phyloP scores from a whole-genome alignment of 306 rosid species.

The Lagenaria siceraria region DNA sequence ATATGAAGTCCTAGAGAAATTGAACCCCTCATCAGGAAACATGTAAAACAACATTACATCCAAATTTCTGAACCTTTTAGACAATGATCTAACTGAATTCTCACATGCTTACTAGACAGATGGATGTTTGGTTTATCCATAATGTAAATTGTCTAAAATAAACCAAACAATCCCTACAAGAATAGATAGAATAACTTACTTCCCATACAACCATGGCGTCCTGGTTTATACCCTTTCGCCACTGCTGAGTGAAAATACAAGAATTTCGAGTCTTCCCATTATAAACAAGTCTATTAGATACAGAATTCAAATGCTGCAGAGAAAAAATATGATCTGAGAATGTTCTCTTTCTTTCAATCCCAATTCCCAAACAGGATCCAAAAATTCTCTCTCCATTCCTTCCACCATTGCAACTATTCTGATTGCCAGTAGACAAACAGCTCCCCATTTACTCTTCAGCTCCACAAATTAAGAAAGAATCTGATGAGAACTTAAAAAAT shows the following conservation, averaged over 20 bases:
- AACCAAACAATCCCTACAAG: not conserved
- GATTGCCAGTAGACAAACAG: slow-evolving; percentile 62
- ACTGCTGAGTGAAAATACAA: slow-evolving; percentile 85
- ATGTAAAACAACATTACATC: not conserved
- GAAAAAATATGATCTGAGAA: slow-evolving; percentile 59
- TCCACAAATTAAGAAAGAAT: slow-evolving; percentile 36
- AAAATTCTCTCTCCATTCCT: slow-evolving; percentile 52
- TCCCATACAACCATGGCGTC: slow-evolving; percentile 99
- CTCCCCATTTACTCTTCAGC: slow-evolving; percentile 68
- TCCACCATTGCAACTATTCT: slow-evolving; percentile 49
- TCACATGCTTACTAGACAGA: not conserved
- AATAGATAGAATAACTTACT: not conserved
- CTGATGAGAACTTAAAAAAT: slow-evolving; percentile 2
- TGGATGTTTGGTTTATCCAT: not conserved
- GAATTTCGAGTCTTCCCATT: slow-evolving; percentile 81
- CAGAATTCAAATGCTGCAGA: slow-evolving; percentile 44
- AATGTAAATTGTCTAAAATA: not conserved
- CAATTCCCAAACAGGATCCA: slow-evolving; percentile 35
- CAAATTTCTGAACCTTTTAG: not conserved
- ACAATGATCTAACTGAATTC: not conserved
- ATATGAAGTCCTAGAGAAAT: slow-evolving; percentile 57
- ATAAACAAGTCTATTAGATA: slow-evolving; percentile 53
- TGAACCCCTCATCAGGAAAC: not conserved
- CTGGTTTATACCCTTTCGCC: slow-evolving; percentile 92
- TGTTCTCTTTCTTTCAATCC: slow-evolving; percentile 57